phyloP scores from a whole-genome alignment of 2,329 filamentous ascomycete genomes.

The Coleophoma crateriformis region DNA sequence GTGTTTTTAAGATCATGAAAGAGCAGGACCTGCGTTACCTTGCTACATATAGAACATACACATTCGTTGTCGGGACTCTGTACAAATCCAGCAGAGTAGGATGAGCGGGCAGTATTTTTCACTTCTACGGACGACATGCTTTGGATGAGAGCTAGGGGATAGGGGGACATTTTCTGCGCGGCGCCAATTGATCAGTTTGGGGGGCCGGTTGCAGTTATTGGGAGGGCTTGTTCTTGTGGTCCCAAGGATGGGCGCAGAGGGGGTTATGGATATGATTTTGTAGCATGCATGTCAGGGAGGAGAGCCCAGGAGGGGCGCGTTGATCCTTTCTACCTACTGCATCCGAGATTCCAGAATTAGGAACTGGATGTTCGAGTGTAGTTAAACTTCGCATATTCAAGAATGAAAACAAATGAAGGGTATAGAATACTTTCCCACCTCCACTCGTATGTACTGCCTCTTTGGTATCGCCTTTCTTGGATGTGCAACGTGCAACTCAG shows the following conservation, averaged over 20 bases:
- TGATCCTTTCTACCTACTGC: too few species aligned
- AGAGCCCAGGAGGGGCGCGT: background rate
- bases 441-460: too few species aligned
- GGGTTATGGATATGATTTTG: background rate
- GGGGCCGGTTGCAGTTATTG: background rate
- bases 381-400: too few species aligned
- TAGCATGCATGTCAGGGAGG: background rate
- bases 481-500: too few species aligned
- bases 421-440: too few species aligned
- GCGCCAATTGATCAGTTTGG: background rate
- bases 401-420: too few species aligned
- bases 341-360: too few species aligned
- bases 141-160: background rate
- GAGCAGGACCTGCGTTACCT: slow-evolving; percentile 1
- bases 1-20: background rate
- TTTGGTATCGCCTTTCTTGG: too few species aligned
- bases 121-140: slow-evolving; percentile 2
- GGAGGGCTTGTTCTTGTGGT: background rate
- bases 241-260: background rate
- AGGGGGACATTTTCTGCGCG: slow-evolving; percentile 2
- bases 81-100: slow-evolving; percentile 1
- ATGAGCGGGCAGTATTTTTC: slow-evolving; percentile 4
- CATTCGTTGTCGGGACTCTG: slow-evolving; percentile 3
- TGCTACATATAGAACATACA: slow-evolving; percentile 1
- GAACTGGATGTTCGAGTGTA: too few species aligned